Evolutionary conservation across 352 stramenopile genomes (phyloP).

Genomic region (Aphanomyces euteiches): DNA sequence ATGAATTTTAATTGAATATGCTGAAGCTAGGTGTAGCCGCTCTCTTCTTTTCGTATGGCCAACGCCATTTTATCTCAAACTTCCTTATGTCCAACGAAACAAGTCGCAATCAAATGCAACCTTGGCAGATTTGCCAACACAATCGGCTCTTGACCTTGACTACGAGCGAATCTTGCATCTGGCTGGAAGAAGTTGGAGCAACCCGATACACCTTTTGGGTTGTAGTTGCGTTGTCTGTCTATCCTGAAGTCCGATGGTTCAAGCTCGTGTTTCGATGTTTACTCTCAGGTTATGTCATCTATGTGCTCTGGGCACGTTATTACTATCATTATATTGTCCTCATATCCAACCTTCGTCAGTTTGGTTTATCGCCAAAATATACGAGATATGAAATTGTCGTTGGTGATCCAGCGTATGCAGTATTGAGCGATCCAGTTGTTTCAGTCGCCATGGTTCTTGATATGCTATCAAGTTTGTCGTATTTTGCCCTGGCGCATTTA

Average conservation of each 20-base stretch:
- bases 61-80: not conserved
- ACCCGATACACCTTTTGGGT: not conserved
- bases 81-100: not conserved
- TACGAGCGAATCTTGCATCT: not conserved
- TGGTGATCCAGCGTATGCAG: conserved; percentile 8
- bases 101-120: not conserved
- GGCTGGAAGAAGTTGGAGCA: not conserved
- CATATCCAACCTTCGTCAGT: not conserved
- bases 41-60: not conserved
- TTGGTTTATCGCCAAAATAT: not conserved
- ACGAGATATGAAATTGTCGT: not conserved
- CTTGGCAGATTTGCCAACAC: not conserved
- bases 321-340: conserved; percentile 3
- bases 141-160: not conserved
- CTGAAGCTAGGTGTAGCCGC: not conserved
- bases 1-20: not conserved
- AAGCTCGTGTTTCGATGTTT: not conserved
- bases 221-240: not conserved
- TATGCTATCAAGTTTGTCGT: conserved; percentile 8
- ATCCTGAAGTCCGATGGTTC: not conserved
- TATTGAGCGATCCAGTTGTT: conserved; percentile 16
- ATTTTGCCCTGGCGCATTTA: conserved; percentile 12
- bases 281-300: not conserved
- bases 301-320: not conserved
- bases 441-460: conserved; percentile 18